Evolutionary conservation across 2,329 filamentous ascomycete species (phyloP), one percentile per base, ranked within the genome.

Genomic region (Aspergillus melleus): DNA sequence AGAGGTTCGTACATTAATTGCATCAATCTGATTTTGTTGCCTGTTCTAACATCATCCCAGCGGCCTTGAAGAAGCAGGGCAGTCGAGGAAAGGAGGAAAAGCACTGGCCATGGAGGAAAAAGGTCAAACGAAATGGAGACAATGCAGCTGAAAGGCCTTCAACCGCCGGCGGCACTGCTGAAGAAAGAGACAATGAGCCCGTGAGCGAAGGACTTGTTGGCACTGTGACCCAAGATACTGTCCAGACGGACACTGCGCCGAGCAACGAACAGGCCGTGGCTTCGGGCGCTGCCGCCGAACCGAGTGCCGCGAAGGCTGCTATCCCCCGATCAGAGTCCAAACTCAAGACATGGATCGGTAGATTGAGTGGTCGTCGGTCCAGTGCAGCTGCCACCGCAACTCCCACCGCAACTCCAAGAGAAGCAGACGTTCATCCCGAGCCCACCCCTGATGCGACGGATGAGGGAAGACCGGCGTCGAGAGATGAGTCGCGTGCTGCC

Each of bases 321-420:
- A 42, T 58, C 11, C 39, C 61, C 11, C 61, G 59, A 47, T 58
- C 59, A 8, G 73, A 74, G 42, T 74, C 74, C 3, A 75, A 71
- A 55, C 54, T 77, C 24, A 76, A 68, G 49, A 68, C 64, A 14
- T 77, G 74, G 74, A 72, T 77, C 64, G 71, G 68, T 46, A 65
- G 67, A 56, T 54, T 74, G 8, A 61, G 69, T 14, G 61, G 68
- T 12, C 71, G 68, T 59, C 73, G 68, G 2, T 61, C 67, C 22
- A 73, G 70, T 57, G 67, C 59, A 26, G 22, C 24, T 12, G 29
- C 53, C 11, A 42, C n/a, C 24, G 9, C 60, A 26, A 30, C 24
- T n/a, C 19, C 53, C 10, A 24, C n/a, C 24, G 16, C 53, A 11
- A 4, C 53, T 6, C 36, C 39, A 47, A 51, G 4, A 20, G 20